A percentile compares a stretch with the other conserved stretches of the same genome.
Conservation (phyloP, 1,284 basidiomycete species). For the Trametes hirsuta region DNA sequence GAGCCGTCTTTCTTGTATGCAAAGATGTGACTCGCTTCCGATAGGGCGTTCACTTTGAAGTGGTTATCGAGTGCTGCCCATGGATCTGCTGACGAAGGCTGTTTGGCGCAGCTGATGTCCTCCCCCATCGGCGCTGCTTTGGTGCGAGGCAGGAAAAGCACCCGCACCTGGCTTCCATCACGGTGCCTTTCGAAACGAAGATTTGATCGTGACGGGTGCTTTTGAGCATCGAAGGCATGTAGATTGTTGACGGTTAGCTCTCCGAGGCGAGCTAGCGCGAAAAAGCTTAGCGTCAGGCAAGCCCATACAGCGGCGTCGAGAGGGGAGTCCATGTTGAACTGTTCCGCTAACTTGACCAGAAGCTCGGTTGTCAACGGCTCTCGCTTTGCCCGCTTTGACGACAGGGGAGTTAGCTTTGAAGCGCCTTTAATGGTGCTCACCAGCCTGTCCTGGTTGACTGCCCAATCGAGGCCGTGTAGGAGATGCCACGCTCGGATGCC, state of each 20-base stretch:
- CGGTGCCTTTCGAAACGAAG: not conserved
- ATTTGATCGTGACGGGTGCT: not conserved
- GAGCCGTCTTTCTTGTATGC: not conserved
- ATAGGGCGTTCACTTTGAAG: not conserved
- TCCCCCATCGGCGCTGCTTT: not conserved
- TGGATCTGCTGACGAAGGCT: not conserved
- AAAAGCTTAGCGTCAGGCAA: conserved; percentile 41
- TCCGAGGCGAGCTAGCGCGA: conserved; percentile 30
- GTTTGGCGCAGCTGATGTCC: conserved; percentile 37
- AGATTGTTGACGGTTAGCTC: conserved; percentile 40
- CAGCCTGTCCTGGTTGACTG: conserved; percentile 8
- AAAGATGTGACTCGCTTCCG: not conserved
- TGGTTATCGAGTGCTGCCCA: not conserved
- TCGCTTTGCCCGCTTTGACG: conserved; percentile 9
- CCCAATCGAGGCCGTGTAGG: conserved; percentile 26
- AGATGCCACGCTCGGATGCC: conserved; percentile 33
- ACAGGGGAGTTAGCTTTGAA: not conserved
- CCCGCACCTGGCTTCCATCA: not conserved
- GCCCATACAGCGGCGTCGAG: conserved; percentile 38
- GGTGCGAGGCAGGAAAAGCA: not conserved
- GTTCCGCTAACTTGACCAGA: conserved; percentile 5
- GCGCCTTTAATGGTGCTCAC: conserved; percentile 14
- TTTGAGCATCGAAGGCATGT: conserved; percentile 27
- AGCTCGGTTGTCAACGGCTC: conserved; percentile 16
- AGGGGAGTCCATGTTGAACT: conserved; percentile 14